Evolutionary conservation across 164 flowering plant species (phyloP).

Genomic region (Protea cynaroides): DNA sequence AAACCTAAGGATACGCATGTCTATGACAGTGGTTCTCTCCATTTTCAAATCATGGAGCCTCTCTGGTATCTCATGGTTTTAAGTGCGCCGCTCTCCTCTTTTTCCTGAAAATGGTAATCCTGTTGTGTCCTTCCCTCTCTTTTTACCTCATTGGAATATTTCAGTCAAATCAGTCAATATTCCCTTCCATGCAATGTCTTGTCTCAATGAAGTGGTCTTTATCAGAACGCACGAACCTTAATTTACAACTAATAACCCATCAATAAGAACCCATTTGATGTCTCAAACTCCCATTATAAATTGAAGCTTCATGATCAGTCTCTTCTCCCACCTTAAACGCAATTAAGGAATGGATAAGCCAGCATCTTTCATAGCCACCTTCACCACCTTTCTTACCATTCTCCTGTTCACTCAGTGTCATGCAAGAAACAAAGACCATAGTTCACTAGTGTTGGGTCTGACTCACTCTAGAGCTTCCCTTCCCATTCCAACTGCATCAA

Average conservation of each 20-base stretch:
- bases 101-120: background rate
- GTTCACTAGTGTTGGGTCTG: conserved; percentile 44
- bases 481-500: conserved; percentile 11
- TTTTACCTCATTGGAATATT: background rate
- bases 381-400: conserved; percentile 11
- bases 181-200: background rate
- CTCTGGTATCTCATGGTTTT: background rate
- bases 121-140: background rate
- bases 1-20: no score
- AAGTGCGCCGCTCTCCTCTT: background rate
- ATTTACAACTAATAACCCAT: background rate
- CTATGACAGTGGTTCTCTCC: background rate
- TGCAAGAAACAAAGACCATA: conserved; percentile 21
- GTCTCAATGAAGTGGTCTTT: conserved; percentile 5
- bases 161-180: background rate
- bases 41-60: background rate
- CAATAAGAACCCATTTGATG: background rate
- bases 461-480: conserved; percentile 31
- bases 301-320: background rate
- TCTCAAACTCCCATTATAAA: background rate
- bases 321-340: background rate
- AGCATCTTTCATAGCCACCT: background rate
- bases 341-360: background rate
- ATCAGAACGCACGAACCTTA: conserved; percentile 13
- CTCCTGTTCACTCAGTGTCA: conserved; percentile 18